Conservation (phyloP, 208 protist species). For the Eutreptiella sp. region DNA sequence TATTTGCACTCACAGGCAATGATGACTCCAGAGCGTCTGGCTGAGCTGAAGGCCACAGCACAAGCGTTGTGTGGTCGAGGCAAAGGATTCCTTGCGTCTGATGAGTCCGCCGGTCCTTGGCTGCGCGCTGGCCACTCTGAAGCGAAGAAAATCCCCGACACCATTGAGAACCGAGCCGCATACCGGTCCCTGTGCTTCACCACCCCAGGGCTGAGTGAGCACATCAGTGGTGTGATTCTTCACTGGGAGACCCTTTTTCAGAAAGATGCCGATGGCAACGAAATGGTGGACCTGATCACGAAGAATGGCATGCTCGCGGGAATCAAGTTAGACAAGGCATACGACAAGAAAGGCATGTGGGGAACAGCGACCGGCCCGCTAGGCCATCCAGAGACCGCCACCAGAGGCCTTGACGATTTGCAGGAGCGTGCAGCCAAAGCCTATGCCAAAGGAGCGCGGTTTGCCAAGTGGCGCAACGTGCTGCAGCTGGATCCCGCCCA, state of each 20-base stretch:
- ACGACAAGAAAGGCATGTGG: no score
- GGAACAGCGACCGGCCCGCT: no score
- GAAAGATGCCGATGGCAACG: conserved; percentile 66
- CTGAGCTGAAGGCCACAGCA: no score
- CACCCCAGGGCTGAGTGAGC: conserved; percentile 77
- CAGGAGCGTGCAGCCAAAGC: conserved; percentile 73
- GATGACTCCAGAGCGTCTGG: no score
- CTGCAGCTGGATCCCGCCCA: conserved; percentile 88
- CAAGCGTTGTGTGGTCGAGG: no score
- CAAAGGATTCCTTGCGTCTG: no score
- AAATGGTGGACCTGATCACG: conserved; percentile 75
- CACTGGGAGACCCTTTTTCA: conserved; percentile 93
- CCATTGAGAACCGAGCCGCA: no score
- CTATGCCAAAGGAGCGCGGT: conserved; percentile 87
- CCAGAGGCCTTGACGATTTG: conserved; percentile 89
- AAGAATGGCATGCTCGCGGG: conserved; percentile 77
- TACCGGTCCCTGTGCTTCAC: no score
- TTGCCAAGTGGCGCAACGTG: conserved; percentile 94
- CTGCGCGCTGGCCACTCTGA: no score
- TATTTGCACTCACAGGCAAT: no score
- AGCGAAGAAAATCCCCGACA: no score
- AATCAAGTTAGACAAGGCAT: conserved; percentile 90
- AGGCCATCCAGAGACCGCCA: conserved; percentile 64
- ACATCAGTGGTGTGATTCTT: conserved; percentile 92
- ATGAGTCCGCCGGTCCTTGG: no score